Evolutionary conservation across 1,284 basidiomycete species (phyloP).

Genomic region (Ustilago nuda): DNA sequence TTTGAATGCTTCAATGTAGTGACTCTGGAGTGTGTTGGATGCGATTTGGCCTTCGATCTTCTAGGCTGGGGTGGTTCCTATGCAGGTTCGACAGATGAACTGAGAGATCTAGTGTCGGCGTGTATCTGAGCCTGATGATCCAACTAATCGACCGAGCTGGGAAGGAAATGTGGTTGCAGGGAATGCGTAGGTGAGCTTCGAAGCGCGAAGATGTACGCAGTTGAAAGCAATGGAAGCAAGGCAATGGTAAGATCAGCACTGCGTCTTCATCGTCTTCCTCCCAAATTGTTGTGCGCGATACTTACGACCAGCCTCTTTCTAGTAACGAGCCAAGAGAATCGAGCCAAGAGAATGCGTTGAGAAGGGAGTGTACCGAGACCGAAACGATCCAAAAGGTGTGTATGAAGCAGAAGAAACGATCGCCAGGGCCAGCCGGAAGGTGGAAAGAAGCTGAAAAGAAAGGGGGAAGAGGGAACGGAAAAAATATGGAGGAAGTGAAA

Average conservation of each 20-base stretch:
- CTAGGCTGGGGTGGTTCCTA: background rate
- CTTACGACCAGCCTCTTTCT: conserved; percentile 38
- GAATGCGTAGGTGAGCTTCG: background rate
- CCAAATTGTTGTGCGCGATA: background rate
- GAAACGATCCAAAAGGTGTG: conserved; percentile 3
- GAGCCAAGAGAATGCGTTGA: conserved; percentile 21
- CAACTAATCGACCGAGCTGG: background rate
- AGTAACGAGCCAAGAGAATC: background rate
- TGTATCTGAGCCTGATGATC: background rate
- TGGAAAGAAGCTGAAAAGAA: conserved; percentile 19
- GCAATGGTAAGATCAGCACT: background rate
- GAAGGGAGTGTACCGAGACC: conserved; percentile 12
- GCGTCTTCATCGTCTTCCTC: background rate
- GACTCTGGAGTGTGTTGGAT: background rate
- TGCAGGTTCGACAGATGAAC: background rate
- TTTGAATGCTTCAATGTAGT: background rate
- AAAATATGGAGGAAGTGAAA: conserved; percentile 27
- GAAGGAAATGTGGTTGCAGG: background rate
- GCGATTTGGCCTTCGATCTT: background rate
- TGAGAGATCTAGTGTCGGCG: background rate
- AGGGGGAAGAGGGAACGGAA: conserved; percentile 6
- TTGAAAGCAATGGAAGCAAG: background rate
- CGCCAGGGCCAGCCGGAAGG: conserved; percentile 24
- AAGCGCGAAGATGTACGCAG: background rate
- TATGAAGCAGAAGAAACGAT: conserved; percentile 8